A percentile compares a stretch with the other conserved stretches of the same genome.
phyloP scores from a whole-genome alignment of 441 rosid species.

The Adansonia grandidieri region DNA sequence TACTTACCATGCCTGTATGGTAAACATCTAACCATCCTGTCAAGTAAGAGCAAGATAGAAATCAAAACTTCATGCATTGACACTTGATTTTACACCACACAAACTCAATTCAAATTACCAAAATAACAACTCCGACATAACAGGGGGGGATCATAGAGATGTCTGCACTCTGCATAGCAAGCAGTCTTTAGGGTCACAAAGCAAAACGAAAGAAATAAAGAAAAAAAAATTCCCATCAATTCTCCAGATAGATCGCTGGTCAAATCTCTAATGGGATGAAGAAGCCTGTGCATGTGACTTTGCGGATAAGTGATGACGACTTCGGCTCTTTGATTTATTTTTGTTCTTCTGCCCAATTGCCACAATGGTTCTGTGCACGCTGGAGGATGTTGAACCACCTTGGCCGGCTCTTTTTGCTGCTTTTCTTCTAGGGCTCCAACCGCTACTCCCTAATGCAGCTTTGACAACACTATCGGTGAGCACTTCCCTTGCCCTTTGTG shows the following conservation, averaged over 20 bases:
- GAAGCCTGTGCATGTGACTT: conserved; percentile 47
- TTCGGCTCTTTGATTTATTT: conserved; percentile 46
- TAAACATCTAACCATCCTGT: neutral
- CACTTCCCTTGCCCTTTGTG: conserved; percentile 73
- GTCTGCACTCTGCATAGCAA: neutral
- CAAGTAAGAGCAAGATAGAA: neutral
- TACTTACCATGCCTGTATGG: neutral
- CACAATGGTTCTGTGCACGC: conserved; percentile 39
- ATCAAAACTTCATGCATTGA: neutral
- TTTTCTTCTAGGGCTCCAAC: conserved; percentile 48
- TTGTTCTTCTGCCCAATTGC: conserved; percentile 39
- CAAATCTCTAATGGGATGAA: conserved; percentile 34
- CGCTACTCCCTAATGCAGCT: conserved; percentile 66
- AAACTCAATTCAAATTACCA: conserved; percentile 11
- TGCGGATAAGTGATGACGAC: conserved; percentile 34
- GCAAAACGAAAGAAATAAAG: neutral
- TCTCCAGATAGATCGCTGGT: neutral
- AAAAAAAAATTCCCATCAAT: conserved; percentile 1
- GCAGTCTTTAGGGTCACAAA: conserved; percentile 14
- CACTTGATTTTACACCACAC: neutral
- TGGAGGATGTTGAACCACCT: conserved; percentile 38
- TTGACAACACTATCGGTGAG: conserved; percentile 72
- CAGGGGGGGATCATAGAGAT: neutral
- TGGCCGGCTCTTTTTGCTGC: conserved; percentile 37
- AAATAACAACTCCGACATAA: neutral